Evolutionary conservation across 768 basidiomycete genomes (phyloP).

Genomic region (Suillus fuscotomentosus): DNA sequence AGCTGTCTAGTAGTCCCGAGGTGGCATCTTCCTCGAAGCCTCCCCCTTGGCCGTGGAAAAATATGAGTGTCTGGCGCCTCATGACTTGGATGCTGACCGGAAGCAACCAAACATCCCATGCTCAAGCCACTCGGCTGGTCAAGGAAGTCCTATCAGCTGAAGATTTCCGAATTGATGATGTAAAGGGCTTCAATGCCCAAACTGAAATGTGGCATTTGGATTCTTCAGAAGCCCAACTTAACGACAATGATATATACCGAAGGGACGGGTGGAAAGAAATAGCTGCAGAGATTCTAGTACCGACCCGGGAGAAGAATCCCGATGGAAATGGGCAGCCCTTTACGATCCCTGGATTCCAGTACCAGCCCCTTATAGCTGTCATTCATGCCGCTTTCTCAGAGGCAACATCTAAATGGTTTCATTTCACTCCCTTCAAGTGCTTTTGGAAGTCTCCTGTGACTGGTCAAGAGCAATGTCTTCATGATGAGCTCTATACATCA

Average conservation of each 20-base stretch:
- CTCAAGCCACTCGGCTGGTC: no score
- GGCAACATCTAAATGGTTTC: slow-evolving; percentile 13
- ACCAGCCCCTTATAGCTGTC: slow-evolving; percentile 18
- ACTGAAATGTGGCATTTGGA: slow-evolving; percentile 12
- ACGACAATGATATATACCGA: neutral
- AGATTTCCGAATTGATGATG: neutral
- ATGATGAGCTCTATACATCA: slow-evolving; percentile 25
- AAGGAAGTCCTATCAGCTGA: no score
- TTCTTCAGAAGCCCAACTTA: slow-evolving; percentile 6
- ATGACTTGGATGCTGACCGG: no score
- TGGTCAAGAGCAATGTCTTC: slow-evolving; percentile 12
- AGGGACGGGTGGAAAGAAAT: slow-evolving; percentile 15
- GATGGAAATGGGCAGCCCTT: slow-evolving; percentile 18
- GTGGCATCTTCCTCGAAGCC: no score
- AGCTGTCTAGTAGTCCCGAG: no score
- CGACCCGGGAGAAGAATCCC: neutral
- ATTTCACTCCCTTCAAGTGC: slow-evolving; percentile 24
- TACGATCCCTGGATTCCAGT: slow-evolving; percentile 26
- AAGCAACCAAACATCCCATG: no score
- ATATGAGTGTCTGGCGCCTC: no score
- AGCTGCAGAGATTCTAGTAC: slow-evolving; percentile 15
- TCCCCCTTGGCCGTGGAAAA: no score
- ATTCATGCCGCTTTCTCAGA: slow-evolving; percentile 12
- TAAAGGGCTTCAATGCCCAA: slow-evolving; percentile 11
- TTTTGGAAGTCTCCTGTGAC: slow-evolving; percentile 15